Evolutionary conservation across 169 alveolate species (phyloP).

Genomic region (Perkinsus marinus): DNA sequence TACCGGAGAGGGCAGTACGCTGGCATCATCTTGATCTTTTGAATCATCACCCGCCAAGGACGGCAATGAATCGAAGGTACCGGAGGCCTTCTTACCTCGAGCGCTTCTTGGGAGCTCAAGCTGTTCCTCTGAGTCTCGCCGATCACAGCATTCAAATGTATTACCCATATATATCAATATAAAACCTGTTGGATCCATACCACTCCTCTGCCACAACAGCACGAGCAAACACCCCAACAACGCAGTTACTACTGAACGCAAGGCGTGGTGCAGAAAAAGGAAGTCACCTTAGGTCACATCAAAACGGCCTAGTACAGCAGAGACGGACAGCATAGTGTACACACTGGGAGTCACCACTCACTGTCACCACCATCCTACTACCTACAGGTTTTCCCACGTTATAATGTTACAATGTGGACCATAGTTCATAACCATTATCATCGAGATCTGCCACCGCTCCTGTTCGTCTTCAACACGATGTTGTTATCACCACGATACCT

Average conservation of each 20-base stretch:
- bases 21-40: background rate
- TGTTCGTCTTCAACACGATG: background rate
- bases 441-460: background rate
- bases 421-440: too few species aligned
- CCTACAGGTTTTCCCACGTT: too few species aligned
- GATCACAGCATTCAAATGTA: background rate
- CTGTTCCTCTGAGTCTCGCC: background rate
- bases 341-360: too few species aligned
- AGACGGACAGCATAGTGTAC: too few species aligned
- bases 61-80: background rate
- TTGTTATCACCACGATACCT: background rate
- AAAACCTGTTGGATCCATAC: background rate
- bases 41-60: background rate
- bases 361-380: too few species aligned
- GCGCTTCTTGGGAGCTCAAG: background rate
- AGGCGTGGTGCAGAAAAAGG: too few species aligned
- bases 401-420: too few species aligned
- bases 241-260: too few species aligned
- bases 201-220: too few species aligned
- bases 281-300: too few species aligned
- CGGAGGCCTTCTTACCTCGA: background rate
- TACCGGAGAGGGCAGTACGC: background rate
- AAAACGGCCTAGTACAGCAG: too few species aligned
- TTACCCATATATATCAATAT: background rate
- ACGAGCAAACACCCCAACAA: too few species aligned